Conservation (phyloP, 352 stramenopile species). For the Peronospora tabacina region DNA sequence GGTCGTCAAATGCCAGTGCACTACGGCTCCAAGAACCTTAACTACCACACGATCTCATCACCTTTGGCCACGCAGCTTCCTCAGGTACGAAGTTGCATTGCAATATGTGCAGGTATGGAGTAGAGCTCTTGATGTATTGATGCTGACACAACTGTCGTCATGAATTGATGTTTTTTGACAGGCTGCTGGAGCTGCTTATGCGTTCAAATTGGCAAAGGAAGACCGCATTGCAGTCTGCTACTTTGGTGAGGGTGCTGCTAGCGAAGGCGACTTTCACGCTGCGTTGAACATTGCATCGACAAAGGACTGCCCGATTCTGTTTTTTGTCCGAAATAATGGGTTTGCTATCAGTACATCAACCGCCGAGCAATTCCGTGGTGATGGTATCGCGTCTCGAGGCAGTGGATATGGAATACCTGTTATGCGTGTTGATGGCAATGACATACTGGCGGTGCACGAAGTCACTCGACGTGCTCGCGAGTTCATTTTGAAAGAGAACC, state of each 20-base stretch:
- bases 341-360: constrained; percentile 97
- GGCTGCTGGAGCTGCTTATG: constrained; percentile 93
- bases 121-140: neutral
- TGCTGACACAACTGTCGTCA: neutral
- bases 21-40: constrained; percentile 92
- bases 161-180: constrained; percentile 25
- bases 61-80: constrained; percentile 96
- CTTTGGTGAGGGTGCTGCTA: constrained; percentile 96
- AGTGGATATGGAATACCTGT: constrained; percentile 94
- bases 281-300: constrained; percentile 95
- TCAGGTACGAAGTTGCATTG: constrained; percentile 39
- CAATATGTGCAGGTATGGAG: neutral
- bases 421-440: constrained; percentile 97
- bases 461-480: constrained; percentile 86
- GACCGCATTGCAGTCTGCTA: constrained; percentile 90
- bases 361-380: constrained; percentile 93
- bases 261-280: constrained; percentile 96
- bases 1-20: constrained; percentile 98
- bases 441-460: constrained; percentile 93
- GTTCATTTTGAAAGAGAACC: constrained; percentile 84
- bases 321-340: constrained; percentile 98
- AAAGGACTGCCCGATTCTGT: constrained; percentile 93
- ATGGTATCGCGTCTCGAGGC: constrained; percentile 93
- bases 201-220: constrained; percentile 91
- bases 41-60: constrained; percentile 97